Percentiles rank a stretch among this genome's conserved stretches.
Evolutionary conservation across 73 alveolate genomes (phyloP).

Genomic region (Effrenium voratum): DNA sequence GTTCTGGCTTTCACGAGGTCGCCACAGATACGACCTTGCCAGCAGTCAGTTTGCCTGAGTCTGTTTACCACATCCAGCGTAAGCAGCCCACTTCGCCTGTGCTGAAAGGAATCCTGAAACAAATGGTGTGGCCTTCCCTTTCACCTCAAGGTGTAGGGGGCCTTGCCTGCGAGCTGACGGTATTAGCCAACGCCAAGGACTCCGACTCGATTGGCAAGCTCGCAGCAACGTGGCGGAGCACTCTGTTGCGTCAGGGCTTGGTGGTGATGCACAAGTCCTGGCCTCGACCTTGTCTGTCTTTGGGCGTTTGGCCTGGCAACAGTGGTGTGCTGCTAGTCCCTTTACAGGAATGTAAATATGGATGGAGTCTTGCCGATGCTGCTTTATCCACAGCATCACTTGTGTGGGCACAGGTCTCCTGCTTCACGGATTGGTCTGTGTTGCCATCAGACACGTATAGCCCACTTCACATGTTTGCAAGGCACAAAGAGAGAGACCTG

Average conservation of each 20-base stretch:
- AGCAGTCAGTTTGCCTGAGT: too few species aligned
- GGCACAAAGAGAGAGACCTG: not conserved
- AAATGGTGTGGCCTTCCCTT: too few species aligned
- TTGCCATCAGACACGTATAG: not conserved
- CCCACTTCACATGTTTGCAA: not conserved
- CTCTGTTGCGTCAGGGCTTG: not conserved
- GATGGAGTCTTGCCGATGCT: not conserved
- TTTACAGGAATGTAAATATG: not conserved
- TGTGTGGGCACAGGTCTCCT: not conserved
- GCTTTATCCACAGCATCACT: not conserved
- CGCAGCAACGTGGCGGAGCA: not conserved
- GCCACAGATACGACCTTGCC: too few species aligned
- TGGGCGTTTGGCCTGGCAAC: not conserved
- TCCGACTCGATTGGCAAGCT: too few species aligned
- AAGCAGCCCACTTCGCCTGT: too few species aligned
- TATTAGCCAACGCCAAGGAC: too few species aligned
- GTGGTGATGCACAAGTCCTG: not conserved
- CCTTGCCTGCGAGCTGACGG: too few species aligned
- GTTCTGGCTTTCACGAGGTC: too few species aligned
- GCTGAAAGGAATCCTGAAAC: too few species aligned
- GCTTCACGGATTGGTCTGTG: not conserved
- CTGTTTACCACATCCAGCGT: too few species aligned
- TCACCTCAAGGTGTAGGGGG: too few species aligned
- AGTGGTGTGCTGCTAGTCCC: not conserved
- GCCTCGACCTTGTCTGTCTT: not conserved